A percentile compares a stretch with the other conserved stretches of the same genome.
Evolutionary conservation across 495 filamentous ascomycete species (phyloP).

Genomic region (Talaromyces liani): DNA sequence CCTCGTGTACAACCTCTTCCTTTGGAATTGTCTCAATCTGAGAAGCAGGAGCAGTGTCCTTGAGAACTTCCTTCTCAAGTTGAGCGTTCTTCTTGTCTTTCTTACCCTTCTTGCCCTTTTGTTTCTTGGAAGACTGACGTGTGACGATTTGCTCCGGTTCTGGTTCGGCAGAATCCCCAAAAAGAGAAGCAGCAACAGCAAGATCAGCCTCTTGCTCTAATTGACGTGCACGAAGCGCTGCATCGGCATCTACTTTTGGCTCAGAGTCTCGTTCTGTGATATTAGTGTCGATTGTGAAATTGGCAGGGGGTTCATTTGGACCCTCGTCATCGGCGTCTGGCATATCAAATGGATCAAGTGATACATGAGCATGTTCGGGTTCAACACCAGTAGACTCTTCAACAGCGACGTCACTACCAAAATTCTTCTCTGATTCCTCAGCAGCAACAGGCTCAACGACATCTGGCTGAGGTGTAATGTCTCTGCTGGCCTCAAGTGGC

Average conservation of each 20-base stretch:
- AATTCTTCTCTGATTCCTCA: not conserved
- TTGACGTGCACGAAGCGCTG: not conserved
- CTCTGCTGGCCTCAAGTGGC: not conserved
- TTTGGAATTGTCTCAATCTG: not conserved
- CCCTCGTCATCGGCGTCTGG: not conserved
- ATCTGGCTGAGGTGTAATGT: not conserved
- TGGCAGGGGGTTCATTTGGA: not conserved
- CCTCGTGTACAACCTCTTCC: not conserved
- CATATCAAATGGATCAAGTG: constrained; percentile 12
- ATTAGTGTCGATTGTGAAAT: not conserved
- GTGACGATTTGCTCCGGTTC: constrained; percentile 11
- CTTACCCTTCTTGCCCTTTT: constrained; percentile 29
- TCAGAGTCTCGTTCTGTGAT: not conserved
- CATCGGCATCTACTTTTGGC: not conserved
- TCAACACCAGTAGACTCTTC: constrained; percentile 2
- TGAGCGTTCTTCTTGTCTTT: constrained; percentile 13
- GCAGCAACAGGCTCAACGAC: not conserved
- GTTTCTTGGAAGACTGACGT: constrained; percentile 30
- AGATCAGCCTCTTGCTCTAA: constrained; percentile 14
- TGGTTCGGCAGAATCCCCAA: constrained; percentile 8
- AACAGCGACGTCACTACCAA: not conserved
- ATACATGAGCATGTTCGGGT: constrained; percentile 2
- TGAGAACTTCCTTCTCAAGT: not conserved
- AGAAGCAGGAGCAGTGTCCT: not conserved
- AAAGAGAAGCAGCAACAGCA: constrained; percentile 6